Evolutionary conservation across 495 filamentous ascomycete species (phyloP).

Genomic region (Aspergillus diversus): DNA sequence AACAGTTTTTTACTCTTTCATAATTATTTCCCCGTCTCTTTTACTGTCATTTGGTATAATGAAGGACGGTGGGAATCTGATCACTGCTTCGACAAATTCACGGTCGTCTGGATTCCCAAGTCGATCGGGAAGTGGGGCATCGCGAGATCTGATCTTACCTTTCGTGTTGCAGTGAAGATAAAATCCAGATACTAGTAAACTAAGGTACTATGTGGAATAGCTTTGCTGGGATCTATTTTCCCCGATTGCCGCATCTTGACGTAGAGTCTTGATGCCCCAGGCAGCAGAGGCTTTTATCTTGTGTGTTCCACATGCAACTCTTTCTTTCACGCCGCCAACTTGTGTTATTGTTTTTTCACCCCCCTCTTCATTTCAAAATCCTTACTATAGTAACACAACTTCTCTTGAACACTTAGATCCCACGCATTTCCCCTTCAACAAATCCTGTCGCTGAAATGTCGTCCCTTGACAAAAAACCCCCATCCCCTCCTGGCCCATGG

Average conservation of each 20-base stretch:
- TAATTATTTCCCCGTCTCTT: too few species aligned
- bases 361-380: not conserved
- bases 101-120: not conserved
- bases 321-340: too few species aligned
- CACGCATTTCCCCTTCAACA: not conserved
- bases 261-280: not conserved
- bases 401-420: not conserved
- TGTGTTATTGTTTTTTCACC: not conserved
- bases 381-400: not conserved
- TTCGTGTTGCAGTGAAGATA: not conserved
- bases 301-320: not conserved
- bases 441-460: not conserved
- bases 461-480: not conserved
- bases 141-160: not conserved
- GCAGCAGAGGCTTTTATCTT: not conserved
- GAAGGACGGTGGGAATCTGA: too few species aligned
- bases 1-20: too few species aligned
- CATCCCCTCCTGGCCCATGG: not conserved
- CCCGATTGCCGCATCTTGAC: not conserved
- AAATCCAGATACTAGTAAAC: not conserved
- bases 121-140: slow-evolving; percentile 1
- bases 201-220: not conserved
- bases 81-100: too few species aligned
- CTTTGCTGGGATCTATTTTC: not conserved
- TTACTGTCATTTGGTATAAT: too few species aligned